Base-by-base conservation (phyloP, 2,329 filamentous ascomycete genomes). In the Allantophomopsis lycopodina region DNA sequence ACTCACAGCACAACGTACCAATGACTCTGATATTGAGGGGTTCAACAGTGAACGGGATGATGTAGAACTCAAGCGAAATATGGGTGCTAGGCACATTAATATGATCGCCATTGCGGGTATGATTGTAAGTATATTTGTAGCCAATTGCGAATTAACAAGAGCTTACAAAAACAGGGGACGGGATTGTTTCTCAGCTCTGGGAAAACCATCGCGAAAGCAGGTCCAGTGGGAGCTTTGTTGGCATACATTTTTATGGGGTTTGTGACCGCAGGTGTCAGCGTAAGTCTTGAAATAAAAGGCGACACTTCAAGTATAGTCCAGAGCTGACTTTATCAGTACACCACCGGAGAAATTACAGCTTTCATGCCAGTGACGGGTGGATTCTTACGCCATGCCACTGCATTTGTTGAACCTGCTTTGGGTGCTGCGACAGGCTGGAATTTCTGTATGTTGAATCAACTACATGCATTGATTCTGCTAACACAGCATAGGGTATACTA, bases 281-380 rank as follows among this genome's bases (percentile, higher is more conserved):
- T 77, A 76, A 43, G 77, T 73, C 41, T 71, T 88, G 3, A 83
- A 83, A 44, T 83, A 88, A 58, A 88, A 88, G 81, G 80, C 81
- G 6, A 72, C 83, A 37, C 88, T 80, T 79, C 59, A 15, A 5
- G 6, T 34, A 8, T 14, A 7, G 5, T 5, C 11, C 7, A 7
- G 10, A 15, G 8, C 32, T 34, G 32, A 34, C 16, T 10, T 34
- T 14, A 10, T n/a, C 32, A 34, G 14, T 17, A 14, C 15, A 34
- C 32, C 23, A 28, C 23, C 8, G 23, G 23, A 10, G 23, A 28
- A 28, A 28, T 28, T 8, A 28, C 23, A 28, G 23, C 23, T 28
- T 28, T 28, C 23, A 28, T 88, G 28, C 83, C 83, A 36, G 68
- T 85, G 52, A 72, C 74, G 41, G 73, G 79, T 54, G 83, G 83